A percentile compares a stretch with the other conserved stretches of the same genome.
These are phyloP conservation scores for Xylaria acuta DNA, from an alignment of 495 filamentous ascomycete species.

Conservation along the genomic window DNA sequence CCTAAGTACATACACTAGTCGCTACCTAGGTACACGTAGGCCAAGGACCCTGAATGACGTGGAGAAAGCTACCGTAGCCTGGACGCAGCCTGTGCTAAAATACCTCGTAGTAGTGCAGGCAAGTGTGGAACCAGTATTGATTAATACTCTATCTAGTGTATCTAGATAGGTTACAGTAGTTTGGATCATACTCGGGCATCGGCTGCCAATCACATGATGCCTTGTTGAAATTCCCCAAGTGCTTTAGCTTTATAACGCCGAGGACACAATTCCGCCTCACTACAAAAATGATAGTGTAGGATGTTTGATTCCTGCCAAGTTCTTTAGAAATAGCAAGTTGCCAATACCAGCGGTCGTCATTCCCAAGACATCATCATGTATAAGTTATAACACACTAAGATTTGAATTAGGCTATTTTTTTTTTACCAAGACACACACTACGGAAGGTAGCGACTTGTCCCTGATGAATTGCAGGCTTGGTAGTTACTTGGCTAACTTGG, in stretches of 20 bases:
- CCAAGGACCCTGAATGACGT: conserved; percentile 3
- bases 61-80: not conserved
- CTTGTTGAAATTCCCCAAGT: not conserved
- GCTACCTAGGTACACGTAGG: not conserved
- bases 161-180: not conserved
- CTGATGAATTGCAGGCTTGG: conserved; percentile 17
- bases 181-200: not conserved
- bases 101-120: not conserved
- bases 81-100: not conserved
- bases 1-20: not conserved
- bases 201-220: conserved; percentile 24
- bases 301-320: not conserved
- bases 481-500: conserved; percentile 18
- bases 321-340: not conserved
- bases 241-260: conserved; percentile 1
- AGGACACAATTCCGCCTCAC: not conserved
- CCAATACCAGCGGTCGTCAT: not conserved
- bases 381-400: not conserved
- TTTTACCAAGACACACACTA: not conserved
- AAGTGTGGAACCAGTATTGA: conserved; percentile 6
- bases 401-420: conserved; percentile 9
- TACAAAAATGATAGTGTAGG: not conserved
- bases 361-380: not conserved
- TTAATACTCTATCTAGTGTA: not conserved
- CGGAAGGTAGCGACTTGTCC: conserved; percentile 1